A percentile compares a stretch with the other conserved stretches of the same genome.
Conservation (phyloP, 495 filamentous ascomycete genomes). For the Aspergillus heteromorphus region DNA sequence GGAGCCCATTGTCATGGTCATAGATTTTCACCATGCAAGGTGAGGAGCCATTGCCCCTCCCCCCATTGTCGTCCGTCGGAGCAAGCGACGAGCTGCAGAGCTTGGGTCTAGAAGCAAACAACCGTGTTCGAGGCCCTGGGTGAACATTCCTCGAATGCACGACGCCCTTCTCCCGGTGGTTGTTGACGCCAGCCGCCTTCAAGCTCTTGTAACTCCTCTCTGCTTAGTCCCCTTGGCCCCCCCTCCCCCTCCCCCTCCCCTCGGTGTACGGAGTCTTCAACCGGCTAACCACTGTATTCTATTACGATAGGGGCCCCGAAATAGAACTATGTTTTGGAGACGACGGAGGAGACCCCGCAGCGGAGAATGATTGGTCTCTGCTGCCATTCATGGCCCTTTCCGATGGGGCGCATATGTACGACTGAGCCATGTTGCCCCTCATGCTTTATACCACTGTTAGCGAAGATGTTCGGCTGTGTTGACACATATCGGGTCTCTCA, state of each 20-base stretch:
- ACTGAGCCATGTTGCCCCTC: slow-evolving; percentile 9
- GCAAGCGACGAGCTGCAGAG: background rate
- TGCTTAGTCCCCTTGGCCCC: background rate
- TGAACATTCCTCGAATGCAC: background rate
- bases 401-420: slow-evolving; percentile 91
- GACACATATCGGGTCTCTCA: slow-evolving; percentile 23
- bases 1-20: slow-evolving; percentile 72
- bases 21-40: slow-evolving; percentile 95
- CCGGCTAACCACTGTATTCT: slow-evolving; percentile 3
- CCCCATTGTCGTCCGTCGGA: background rate
- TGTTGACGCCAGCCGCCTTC: background rate
- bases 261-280: background rate
- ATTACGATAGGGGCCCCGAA: slow-evolving; percentile 70
- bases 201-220: background rate
- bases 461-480: background rate
- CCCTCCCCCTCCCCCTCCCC: background rate
- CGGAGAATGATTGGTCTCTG: slow-evolving; percentile 85
- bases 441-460: background rate
- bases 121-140: background rate
- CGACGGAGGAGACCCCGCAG: slow-evolving; percentile 72
- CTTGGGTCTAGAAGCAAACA: background rate
- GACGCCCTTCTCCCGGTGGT: background rate
- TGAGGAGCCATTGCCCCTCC: slow-evolving; percentile 23
- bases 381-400: slow-evolving; percentile 97
- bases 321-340: slow-evolving; percentile 87